These are phyloP conservation scores for Exserohilum rostratum DNA, from an alignment of 2,329 filamentous ascomycete genomes.

Conservation along the genomic window DNA sequence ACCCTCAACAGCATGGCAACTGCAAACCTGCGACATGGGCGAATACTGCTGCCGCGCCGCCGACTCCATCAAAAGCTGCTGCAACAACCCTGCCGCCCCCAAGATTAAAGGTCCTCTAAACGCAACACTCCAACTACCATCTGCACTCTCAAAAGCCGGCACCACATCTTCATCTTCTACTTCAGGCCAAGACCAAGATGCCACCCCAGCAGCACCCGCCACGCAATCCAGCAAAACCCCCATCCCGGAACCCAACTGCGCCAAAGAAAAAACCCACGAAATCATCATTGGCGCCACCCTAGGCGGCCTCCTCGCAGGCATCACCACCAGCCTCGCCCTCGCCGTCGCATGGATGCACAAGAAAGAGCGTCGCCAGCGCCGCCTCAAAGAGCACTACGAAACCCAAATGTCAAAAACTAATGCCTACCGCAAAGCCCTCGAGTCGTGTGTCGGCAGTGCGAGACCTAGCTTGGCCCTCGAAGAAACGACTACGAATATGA, in stretches of 20 bases:
- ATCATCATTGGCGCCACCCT: constrained; percentile 34
- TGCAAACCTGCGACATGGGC: constrained; percentile 45
- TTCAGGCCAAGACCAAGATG: too few relatives aligned
- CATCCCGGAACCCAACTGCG: constrained; percentile 19
- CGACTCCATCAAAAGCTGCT: constrained; percentile 36
- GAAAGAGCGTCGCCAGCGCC: constrained; percentile 39
- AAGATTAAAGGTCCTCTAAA: constrained; percentile 29
- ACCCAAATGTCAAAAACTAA: constrained; percentile 37
- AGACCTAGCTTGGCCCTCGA: constrained; percentile 12
- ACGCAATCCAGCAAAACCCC: too few relatives aligned
- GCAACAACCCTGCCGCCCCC: constrained; percentile 34
- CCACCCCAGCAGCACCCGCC: constrained; percentile 10
- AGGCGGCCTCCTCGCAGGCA: constrained; percentile 31
- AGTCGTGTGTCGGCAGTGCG: constrained; percentile 15
- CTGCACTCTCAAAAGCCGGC: too few relatives aligned
- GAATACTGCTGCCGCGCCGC: constrained; percentile 42
- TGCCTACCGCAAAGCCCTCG: constrained; percentile 33
- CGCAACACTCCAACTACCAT: constrained; percentile 29
- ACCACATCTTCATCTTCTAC: too few relatives aligned
- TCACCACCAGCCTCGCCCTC: constrained; percentile 22
- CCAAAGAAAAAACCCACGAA: constrained; percentile 26
- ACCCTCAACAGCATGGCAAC: constrained; percentile 37
- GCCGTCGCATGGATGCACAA: constrained; percentile 33
- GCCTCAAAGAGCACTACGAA: constrained; percentile 44
- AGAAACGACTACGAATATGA: neutral